phyloP scores from a whole-genome alignment of 1,139 yeast species.

The Protomyces pachydermus region DNA sequence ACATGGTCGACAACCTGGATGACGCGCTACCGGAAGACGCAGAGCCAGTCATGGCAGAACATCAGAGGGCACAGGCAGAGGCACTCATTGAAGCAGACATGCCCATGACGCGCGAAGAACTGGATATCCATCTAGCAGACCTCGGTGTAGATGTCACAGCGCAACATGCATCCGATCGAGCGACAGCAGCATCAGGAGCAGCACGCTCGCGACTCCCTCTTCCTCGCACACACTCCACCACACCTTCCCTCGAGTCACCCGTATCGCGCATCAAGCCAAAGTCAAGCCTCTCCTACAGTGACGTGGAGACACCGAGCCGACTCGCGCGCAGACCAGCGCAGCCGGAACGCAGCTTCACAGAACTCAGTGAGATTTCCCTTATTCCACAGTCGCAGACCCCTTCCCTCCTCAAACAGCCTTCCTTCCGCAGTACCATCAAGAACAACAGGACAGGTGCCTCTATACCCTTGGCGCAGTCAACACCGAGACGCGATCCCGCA shows the following conservation, averaged over 20 bases:
- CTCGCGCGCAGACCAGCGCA: not conserved
- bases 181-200: not conserved
- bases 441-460: not conserved
- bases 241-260: not conserved
- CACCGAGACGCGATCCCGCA: constrained; percentile 4
- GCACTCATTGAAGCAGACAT: constrained; percentile 11
- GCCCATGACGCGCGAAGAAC: constrained; percentile 10
- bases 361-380: not conserved
- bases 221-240: not conserved
- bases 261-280: not conserved
- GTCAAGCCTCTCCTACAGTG: not conserved
- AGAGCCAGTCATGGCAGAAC: constrained; percentile 12
- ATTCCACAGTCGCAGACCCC: not conserved
- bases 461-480: constrained; percentile 17
- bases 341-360: not conserved
- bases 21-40: constrained; percentile 13
- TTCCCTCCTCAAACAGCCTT: not conserved
- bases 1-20: constrained; percentile 17
- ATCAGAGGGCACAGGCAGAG: constrained; percentile 9
- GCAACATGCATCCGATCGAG: not conserved
- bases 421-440: not conserved
- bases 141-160: constrained; percentile 3
- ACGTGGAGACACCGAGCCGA: not conserved
- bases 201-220: not conserved
- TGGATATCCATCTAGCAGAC: constrained; percentile 1